A percentile compares a stretch with the other conserved stretches of the same genome.
Evolutionary conservation across 2,329 filamentous ascomycete species (phyloP).

Genomic region (Tolypocladium ophioglossoides): DNA sequence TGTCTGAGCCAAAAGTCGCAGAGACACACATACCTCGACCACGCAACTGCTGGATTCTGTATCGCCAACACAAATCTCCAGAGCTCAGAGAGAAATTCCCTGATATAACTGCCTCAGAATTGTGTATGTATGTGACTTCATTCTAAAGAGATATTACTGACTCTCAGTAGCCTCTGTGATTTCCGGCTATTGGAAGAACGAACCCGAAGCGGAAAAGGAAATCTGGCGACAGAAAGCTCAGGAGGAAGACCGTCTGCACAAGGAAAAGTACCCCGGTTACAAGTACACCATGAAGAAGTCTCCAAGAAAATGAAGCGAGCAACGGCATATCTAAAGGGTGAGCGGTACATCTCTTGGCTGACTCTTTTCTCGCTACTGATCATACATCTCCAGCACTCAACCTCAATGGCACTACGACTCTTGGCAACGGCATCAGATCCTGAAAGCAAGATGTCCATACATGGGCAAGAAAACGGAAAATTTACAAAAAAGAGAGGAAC

Average conservation of each 20-base stretch:
- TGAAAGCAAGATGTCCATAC: too few relatives aligned
- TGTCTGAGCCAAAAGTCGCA: slow-evolving; percentile 1
- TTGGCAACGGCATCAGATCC: too few relatives aligned
- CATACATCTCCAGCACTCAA: too few relatives aligned
- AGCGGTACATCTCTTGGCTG: too few relatives aligned
- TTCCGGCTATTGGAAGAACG: slow-evolving; percentile 16
- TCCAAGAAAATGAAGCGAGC: not conserved
- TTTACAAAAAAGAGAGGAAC: not conserved
- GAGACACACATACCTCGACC: slow-evolving; percentile 14
- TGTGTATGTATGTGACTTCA: slow-evolving; percentile 15
- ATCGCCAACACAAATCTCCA: slow-evolving; percentile 16
- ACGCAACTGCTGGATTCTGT: slow-evolving; percentile 22
- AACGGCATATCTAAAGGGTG: too few relatives aligned
- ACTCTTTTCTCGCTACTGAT: too few relatives aligned
- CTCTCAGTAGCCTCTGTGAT: slow-evolving; percentile 13
- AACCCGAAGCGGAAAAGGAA: slow-evolving; percentile 10
- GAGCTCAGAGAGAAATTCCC: slow-evolving; percentile 12
- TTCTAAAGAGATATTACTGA: not conserved
- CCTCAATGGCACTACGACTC: too few relatives aligned
- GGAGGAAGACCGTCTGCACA: slow-evolving; percentile 16
- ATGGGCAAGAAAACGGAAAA: not conserved
- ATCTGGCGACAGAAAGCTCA: slow-evolving; percentile 12
- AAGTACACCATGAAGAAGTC: slow-evolving; percentile 12
- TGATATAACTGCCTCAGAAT: slow-evolving; percentile 14
- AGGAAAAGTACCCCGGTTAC: slow-evolving; percentile 15